Conservation (phyloP, 1,284 basidiomycete species). For the Veloporphyrellus conicus region DNA sequence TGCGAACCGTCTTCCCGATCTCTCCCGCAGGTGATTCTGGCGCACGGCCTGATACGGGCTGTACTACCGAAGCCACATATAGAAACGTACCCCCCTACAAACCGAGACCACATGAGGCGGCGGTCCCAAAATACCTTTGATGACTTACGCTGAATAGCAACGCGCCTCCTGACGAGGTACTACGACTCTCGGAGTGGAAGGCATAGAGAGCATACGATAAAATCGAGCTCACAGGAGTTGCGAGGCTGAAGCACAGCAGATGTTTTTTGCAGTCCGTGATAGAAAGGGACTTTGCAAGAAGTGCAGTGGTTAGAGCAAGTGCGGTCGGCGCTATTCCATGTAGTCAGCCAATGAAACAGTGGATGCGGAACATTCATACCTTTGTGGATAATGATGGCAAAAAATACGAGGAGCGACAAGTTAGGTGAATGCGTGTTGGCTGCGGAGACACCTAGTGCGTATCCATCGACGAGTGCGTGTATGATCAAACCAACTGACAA, state of each 20-base stretch:
- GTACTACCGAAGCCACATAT: conserved; percentile 89
- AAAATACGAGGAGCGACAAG: conserved; percentile 77
- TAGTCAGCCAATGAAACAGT: conserved; percentile 4
- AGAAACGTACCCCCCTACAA: conserved; percentile 87
- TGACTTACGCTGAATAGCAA: conserved; percentile 72
- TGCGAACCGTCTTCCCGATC: conserved; percentile 46
- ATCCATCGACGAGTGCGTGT: conserved; percentile 85
- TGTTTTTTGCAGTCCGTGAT: conserved; percentile 68
- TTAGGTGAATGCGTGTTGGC: conserved; percentile 40
- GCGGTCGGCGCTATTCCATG: conserved; percentile 70
- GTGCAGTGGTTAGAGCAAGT: conserved; percentile 75
- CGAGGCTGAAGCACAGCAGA: conserved; percentile 71
- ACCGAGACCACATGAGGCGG: conserved; percentile 6
- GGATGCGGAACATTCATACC: conserved; percentile 39
- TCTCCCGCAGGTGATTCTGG: conserved; percentile 40
- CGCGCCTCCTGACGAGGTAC: conserved; percentile 67
- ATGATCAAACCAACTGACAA: conserved; percentile 81
- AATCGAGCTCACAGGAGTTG: conserved; percentile 76
- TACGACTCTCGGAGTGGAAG: conserved; percentile 45
- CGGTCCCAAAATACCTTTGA: background rate
- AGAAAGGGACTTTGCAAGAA: conserved; percentile 70
- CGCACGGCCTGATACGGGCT: conserved; percentile 56
- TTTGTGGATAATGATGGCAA: conserved; percentile 88
- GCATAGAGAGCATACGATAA: conserved; percentile 63
- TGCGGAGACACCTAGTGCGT: conserved; percentile 80